A percentile compares a stretch with the other conserved stretches of the same genome.
Evolutionary conservation across 169 alveolate species (phyloP).

Genomic region (Plasmodium knowlesi): DNA sequence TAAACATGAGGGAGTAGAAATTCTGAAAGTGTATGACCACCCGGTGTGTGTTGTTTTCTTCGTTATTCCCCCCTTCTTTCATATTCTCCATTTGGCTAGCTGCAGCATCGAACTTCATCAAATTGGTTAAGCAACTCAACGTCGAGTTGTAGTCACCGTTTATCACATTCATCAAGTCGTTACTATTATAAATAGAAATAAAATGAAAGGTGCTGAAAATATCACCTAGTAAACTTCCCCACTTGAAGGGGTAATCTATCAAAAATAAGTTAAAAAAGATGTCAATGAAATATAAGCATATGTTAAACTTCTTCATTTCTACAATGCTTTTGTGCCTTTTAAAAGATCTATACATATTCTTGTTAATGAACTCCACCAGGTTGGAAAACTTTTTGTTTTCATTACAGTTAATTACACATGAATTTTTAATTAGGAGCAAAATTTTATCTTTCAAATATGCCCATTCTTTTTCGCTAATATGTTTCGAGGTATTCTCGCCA

Average conservation of each 20-base stretch:
- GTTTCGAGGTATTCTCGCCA: slow-evolving; percentile 8
- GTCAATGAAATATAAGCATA: slow-evolving; percentile 73
- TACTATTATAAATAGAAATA: slow-evolving; percentile 29
- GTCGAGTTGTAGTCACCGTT: slow-evolving; percentile 38
- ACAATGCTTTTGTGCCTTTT: slow-evolving; percentile 54
- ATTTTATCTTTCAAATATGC: slow-evolving; percentile 46
- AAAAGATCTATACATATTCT: slow-evolving; percentile 58
- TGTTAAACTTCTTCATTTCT: slow-evolving; percentile 63
- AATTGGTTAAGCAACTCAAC: slow-evolving; percentile 22
- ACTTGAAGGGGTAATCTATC: slow-evolving; percentile 53
- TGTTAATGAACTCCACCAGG: slow-evolving; percentile 19
- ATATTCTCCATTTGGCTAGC: neutral
- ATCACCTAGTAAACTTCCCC: slow-evolving; percentile 43
- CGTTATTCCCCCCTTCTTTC: neutral
- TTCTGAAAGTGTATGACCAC: slow-evolving; percentile 50
- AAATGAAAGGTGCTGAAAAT: slow-evolving; percentile 37
- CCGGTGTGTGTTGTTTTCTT: neutral
- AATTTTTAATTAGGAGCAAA: slow-evolving; percentile 41
- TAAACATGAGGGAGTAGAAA: slow-evolving; percentile 37
- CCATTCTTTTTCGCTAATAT: slow-evolving; percentile 54
- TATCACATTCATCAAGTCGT: slow-evolving; percentile 22
- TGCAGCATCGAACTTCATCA: neutral
- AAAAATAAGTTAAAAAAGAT: slow-evolving; percentile 48
- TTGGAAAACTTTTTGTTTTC: neutral
- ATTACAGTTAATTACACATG: slow-evolving; percentile 39